A percentile compares a stretch with the other conserved stretches of the same genome.
Evolutionary conservation across 768 basidiomycete genomes (phyloP).

Genomic region (Sistotremastrum niveocremeum): DNA sequence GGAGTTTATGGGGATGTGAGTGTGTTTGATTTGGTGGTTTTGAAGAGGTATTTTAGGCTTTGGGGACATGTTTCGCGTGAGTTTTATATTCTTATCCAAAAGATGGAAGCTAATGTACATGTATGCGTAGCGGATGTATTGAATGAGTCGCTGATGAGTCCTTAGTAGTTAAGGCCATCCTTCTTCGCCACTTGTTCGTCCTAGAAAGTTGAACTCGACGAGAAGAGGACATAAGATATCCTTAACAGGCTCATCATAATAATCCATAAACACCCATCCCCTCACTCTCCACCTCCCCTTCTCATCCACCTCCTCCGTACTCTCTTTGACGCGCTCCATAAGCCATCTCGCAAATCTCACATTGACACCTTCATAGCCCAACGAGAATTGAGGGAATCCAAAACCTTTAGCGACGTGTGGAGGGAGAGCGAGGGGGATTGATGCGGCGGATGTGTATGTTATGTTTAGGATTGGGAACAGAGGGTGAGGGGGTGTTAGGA

Average conservation of each 20-base stretch:
- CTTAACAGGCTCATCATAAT: constrained; percentile 42
- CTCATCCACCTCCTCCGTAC: background rate
- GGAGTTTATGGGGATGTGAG: too few species aligned
- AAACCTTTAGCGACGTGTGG: constrained; percentile 66
- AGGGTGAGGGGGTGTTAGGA: constrained; percentile 25
- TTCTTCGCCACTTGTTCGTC: constrained; percentile 7
- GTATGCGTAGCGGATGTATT: too few species aligned
- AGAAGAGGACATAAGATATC: constrained; percentile 46
- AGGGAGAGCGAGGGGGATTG: constrained; percentile 71
- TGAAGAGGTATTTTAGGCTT: too few species aligned
- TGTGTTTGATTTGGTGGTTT: too few species aligned
- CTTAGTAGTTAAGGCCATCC: background rate
- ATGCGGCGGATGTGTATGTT: constrained; percentile 69
- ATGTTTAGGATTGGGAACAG: constrained; percentile 46
- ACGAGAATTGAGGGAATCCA: constrained; percentile 62
- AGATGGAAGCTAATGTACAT: too few species aligned
- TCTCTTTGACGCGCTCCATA: constrained; percentile 29
- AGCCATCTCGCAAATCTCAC: constrained; percentile 60
- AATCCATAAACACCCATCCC: constrained; percentile 72
- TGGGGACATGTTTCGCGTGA: too few species aligned
- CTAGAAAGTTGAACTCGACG: constrained; percentile 67
- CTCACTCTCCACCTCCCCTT: constrained; percentile 28
- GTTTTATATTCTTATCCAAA: too few species aligned
- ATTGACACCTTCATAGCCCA: constrained; percentile 85
- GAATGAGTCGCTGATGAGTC: background rate